Percentiles rank a stretch among this genome's conserved stretches.
These are phyloP conservation scores for Musa beccarii DNA, from an alignment of 176 grass and related monocot species.

Conservation along the genomic window DNA sequence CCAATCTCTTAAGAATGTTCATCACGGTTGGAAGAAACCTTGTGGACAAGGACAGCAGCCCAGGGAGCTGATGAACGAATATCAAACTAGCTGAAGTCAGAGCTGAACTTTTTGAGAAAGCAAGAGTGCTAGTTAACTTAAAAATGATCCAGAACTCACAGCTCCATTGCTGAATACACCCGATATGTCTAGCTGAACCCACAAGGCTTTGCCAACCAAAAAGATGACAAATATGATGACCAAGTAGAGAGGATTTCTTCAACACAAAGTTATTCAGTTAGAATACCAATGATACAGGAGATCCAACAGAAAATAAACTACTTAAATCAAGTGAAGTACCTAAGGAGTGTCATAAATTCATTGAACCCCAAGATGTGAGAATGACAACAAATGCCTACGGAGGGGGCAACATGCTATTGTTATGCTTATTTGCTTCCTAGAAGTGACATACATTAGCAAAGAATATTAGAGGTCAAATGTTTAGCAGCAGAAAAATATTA, in stretches of 20 bases:
- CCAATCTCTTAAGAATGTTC: conserved; percentile 85
- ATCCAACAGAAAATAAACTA: conserved; percentile 11
- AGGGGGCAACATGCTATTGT: conserved; percentile 89
- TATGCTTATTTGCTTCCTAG: conserved; percentile 88
- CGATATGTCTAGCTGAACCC: conserved; percentile 82
- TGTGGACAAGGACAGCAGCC: conserved; percentile 69
- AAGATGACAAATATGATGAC: conserved; percentile 64
- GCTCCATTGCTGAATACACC: conserved; percentile 74
- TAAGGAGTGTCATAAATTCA: conserved; percentile 85
- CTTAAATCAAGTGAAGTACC: conserved; percentile 30
- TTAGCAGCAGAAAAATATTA: neutral
- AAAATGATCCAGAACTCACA: conserved; percentile 38
- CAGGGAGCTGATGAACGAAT: conserved; percentile 54
- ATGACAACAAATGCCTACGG: conserved; percentile 88
- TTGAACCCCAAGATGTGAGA: conserved; percentile 70
- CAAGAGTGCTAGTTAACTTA: neutral
- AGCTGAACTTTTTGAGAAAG: neutral
- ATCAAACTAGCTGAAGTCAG: neutral
- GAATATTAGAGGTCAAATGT: neutral
- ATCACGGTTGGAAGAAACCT: conserved; percentile 93
- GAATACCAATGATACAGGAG: neutral
- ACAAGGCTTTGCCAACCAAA: conserved; percentile 78
- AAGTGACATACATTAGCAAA: conserved; percentile 9
- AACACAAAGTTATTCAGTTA: neutral
- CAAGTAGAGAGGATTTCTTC: conserved; percentile 72